Base-by-base conservation (phyloP, 1,139 yeast species). In the Blastobotrys serpentis region DNA sequence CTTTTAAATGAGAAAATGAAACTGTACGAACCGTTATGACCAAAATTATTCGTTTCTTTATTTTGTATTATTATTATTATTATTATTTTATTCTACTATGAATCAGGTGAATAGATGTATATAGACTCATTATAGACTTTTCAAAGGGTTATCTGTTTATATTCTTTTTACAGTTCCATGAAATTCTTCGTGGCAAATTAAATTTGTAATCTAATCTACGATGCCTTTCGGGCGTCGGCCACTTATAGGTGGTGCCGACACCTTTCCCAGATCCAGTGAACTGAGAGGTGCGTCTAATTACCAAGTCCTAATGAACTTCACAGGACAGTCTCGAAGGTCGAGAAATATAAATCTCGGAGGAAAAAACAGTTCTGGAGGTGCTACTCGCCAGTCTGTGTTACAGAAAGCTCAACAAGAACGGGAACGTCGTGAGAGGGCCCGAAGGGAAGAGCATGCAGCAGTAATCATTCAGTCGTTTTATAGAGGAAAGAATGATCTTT, bases 281-380 rank as follows among this genome's bases (percentile, higher is more conserved):
- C n/a, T n/a, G n/a, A n/a, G n/a, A n/a, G n/a, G n/a, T n/a, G n/a
- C n/a, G n/a, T n/a, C n/a, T n/a, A n/a, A n/a, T n/a, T n/a, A n/a
- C n/a, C 13, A 4, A 7, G 32, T 7, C 8, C 10, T n/a, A 30
- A 62, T 60, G 62, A 68, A 68, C 57, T 71, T 71, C 55, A 56
- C 65, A 6, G 74, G 74, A 14, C 65, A 65, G 46, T 55, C 61
- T 40, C 58, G 65, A 8, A 63, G 68, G 42, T 46, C 59, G 26
- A 71, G 96, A 50, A 78, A 76, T 36, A 84, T 90, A 55, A 89
- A 90, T 63, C 72, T 89, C 42, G 94, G 96, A 2, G 85, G 85
- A 56, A 61, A 44, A 60, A 64, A 52, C 60, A 62, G 64, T 19
- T 17, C 40, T 5, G 40, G 54, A 18, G 54, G 51, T 22, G 42